Percentiles rank a stretch among this genome's conserved stretches.
Conservation (phyloP, 2,329 filamentous ascomycete species). For the Aspergillus brunneoviolaceus region DNA sequence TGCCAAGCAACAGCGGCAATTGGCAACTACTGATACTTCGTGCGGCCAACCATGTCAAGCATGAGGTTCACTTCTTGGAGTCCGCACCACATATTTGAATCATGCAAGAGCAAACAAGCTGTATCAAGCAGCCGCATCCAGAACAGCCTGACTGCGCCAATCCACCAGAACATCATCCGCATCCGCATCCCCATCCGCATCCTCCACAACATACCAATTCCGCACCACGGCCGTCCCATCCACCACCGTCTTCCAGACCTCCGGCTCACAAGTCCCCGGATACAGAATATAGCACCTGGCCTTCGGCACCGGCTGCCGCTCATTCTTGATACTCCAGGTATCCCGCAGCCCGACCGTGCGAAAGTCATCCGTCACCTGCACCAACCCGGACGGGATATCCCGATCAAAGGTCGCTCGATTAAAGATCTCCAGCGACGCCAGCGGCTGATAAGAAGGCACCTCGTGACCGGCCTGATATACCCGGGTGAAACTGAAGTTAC, state of each 20-base stretch:
- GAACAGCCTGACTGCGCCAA: neutral
- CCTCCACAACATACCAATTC: conserved; percentile 1
- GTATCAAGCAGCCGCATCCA: neutral
- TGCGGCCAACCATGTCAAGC: no score
- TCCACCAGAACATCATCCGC: no score
- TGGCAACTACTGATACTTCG: no score
- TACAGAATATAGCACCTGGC: conserved; percentile 1
- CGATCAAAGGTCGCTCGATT: neutral
- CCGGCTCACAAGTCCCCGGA: neutral
- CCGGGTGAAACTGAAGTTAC: conserved; percentile 35
- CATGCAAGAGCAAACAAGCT: no score
- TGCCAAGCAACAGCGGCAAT: no score
- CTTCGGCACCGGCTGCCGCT: neutral
- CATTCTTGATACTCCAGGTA: neutral
- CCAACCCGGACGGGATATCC: neutral
- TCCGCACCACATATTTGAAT: no score
- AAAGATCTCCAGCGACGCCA: conserved; percentile 6
- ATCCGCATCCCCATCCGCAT: neutral
- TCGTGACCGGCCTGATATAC: conserved; percentile 52
- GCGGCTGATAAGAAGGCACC: conserved; percentile 51
- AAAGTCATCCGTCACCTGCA: neutral
- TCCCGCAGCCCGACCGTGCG: neutral
- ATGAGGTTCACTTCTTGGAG: no score
- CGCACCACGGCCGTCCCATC: neutral
- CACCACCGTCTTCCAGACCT: neutral